Percentiles rank a stretch among this genome's conserved stretches.
Evolutionary conservation across 1,139 yeast genomes (phyloP).

Genomic region (Nadsonia commutata): DNA sequence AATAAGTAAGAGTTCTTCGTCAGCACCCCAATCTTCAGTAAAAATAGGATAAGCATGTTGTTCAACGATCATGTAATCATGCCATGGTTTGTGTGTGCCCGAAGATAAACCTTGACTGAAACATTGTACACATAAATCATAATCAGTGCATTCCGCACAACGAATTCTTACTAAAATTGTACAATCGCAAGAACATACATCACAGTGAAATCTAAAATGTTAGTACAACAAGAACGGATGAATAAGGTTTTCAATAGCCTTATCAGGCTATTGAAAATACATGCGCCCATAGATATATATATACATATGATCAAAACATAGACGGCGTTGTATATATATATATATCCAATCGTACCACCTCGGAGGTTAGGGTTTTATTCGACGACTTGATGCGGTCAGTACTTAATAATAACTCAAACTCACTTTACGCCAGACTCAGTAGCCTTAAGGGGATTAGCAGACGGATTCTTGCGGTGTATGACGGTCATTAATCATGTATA

Average conservation of each 20-base stretch:
- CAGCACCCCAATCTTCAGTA: conserved; percentile 93
- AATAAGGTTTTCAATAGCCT: too few species aligned
- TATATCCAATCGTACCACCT: background rate
- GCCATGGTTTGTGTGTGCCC: conserved; percentile 87
- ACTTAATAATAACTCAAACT: too few species aligned
- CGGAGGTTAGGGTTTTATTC: background rate
- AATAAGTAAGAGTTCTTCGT: conserved; percentile 74
- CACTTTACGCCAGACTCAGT: conserved; percentile 28
- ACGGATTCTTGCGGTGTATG: conserved; percentile 22
- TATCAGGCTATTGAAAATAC: background rate
- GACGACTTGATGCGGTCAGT: too few species aligned
- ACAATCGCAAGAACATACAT: conserved; percentile 87
- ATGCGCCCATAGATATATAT: background rate
- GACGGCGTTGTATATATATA: background rate
- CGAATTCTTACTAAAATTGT: conserved; percentile 80
- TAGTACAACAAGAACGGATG: too few species aligned
- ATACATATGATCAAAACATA: too few species aligned
- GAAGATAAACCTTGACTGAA: conserved; percentile 72
- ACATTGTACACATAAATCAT: conserved; percentile 93
- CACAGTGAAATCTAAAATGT: conserved; percentile 55
- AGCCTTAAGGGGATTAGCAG: conserved; percentile 18
- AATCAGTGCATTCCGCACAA: conserved; percentile 87
- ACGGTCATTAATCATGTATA: conserved; percentile 23
- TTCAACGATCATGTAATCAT: conserved; percentile 81
- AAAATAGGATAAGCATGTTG: conserved; percentile 92